These are phyloP conservation scores for sorghum (Sorghum bicolor) DNA, from an alignment of 176 grass and related monocot genomes.

Conservation along the genomic window DNA sequence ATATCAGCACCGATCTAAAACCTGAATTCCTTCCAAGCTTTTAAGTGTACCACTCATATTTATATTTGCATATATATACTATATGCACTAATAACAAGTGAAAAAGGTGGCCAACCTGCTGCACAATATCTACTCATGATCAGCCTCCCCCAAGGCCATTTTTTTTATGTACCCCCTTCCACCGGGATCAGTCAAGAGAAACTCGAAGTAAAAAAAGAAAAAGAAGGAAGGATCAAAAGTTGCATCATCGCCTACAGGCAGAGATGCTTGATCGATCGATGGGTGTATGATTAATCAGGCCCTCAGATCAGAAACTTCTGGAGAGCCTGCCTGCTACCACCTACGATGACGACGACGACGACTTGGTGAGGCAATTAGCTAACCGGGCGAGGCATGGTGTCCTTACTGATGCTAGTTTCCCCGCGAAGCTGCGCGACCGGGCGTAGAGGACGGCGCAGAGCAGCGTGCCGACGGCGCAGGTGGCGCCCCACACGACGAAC, in stretches of 20 bases:
- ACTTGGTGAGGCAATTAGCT: conserved; percentile 36
- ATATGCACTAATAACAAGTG: neutral
- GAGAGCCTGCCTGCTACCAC: conserved; percentile 15
- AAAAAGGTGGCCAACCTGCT: conserved; percentile 42
- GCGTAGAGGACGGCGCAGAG: conserved; percentile 69
- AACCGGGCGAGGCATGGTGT: conserved; percentile 20
- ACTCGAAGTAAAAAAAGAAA: neutral
- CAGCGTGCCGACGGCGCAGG: conserved; percentile 59
- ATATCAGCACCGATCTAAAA: neutral
- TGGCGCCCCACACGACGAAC: conserved; percentile 73
- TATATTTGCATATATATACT: conserved; percentile 14
- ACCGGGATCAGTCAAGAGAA: conserved; percentile 37
- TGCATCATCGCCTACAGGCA: conserved; percentile 30
- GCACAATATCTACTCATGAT: conserved; percentile 39
- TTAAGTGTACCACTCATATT: conserved; percentile 19
- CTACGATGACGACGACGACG: conserved; percentile 12
- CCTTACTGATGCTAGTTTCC: conserved; percentile 1
- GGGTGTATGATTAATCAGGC: conserved; percentile 2
- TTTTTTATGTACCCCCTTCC: conserved; percentile 8
- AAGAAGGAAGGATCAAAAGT: neutral
- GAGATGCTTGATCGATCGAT: conserved; percentile 22
- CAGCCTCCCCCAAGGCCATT: neutral
- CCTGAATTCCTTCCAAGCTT: conserved; percentile 21
- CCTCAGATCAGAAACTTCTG: conserved; percentile 28
- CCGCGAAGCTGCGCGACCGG: conserved; percentile 42